These are phyloP conservation scores for Quercus alba DNA, from an alignment of 306 rosid species.

Conservation along the genomic window DNA sequence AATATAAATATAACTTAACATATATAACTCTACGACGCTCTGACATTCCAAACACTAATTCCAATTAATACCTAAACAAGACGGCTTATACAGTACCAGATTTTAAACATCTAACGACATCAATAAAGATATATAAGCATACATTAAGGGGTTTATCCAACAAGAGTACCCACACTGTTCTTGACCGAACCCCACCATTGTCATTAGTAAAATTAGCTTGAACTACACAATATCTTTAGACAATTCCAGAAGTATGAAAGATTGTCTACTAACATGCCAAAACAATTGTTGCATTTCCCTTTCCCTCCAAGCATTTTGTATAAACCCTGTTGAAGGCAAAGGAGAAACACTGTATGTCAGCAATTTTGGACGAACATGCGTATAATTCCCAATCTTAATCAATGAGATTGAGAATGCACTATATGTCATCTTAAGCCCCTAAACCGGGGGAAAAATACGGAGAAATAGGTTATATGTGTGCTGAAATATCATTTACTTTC, in stretches of 20 bases:
- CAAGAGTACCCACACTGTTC: background rate
- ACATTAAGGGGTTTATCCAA: background rate
- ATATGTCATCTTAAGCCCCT: too few species aligned
- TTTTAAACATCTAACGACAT: background rate
- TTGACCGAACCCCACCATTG: background rate
- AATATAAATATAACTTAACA: background rate
- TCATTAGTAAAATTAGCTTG: background rate
- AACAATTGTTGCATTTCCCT: constrained; percentile 3
- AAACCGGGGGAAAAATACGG: too few species aligned
- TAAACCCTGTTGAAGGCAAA: constrained; percentile 28
- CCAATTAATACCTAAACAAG: background rate
- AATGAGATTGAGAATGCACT: too few species aligned
- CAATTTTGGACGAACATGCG: background rate
- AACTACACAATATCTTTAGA: constrained; percentile 6
- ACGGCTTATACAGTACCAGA: background rate
- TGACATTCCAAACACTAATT: background rate
- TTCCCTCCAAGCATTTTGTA: constrained; percentile 13
- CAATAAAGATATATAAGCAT: background rate
- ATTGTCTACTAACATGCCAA: constrained; percentile 1
- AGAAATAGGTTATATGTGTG: too few species aligned
- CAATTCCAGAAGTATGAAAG: background rate
- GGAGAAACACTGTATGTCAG: background rate
- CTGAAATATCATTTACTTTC: too few species aligned
- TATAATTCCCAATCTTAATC: too few species aligned
- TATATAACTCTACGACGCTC: background rate